These are phyloP conservation scores for Carex cristatella DNA, from an alignment of 176 grass and related monocot species.

Conservation along the genomic window DNA sequence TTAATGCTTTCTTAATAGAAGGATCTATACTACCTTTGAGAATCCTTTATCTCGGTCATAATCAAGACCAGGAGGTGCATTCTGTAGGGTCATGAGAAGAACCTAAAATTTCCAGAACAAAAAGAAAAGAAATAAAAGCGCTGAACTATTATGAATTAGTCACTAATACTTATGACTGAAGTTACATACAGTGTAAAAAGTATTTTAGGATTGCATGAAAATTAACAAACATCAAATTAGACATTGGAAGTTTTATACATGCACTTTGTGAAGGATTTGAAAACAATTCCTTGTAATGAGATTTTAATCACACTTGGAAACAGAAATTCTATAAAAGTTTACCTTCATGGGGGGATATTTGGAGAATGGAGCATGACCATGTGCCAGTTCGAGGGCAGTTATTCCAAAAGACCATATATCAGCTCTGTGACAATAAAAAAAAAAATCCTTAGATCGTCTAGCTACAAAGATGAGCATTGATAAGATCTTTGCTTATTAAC, in stretches of 20 bases:
- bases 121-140: not conserved
- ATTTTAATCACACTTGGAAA: not conserved
- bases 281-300: not conserved
- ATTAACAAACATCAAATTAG: not conserved
- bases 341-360: conserved; percentile 99
- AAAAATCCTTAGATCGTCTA: conserved; percentile 2
- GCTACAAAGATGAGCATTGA: not conserved
- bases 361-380: conserved; percentile 97
- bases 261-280: not conserved
- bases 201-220: not conserved
- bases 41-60: conserved; percentile 97
- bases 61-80: conserved; percentile 97
- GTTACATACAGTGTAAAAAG: not conserved
- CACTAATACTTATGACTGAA: not conserved
- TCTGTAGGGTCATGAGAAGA: conserved; percentile 98
- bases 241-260: not conserved
- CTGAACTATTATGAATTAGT: not conserved
- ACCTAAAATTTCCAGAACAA: conserved; percentile 46
- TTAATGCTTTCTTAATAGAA: conserved; percentile 35
- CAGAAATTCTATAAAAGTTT: not conserved
- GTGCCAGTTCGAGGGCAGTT: conserved; percentile 93
- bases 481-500: conserved; percentile 3
- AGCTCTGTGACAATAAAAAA: conserved; percentile 61
- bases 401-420: conserved; percentile 99
- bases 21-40: conserved; percentile 84